A percentile compares a stretch with the other conserved stretches of the same genome.
These are phyloP conservation scores for Hygrocybe coccinea DNA, from an alignment of 768 basidiomycete species.

Conservation along the genomic window DNA sequence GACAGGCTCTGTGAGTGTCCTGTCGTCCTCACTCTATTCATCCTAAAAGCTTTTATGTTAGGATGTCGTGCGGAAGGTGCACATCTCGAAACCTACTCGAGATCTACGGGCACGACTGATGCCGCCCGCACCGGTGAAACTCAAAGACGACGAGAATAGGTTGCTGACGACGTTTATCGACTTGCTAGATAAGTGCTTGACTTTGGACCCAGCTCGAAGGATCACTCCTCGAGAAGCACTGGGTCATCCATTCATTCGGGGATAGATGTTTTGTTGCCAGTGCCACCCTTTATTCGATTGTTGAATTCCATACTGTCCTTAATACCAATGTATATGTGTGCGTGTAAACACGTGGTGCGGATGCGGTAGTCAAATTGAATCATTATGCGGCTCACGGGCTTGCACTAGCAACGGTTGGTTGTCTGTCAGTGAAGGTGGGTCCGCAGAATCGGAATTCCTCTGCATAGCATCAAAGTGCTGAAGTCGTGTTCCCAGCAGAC, in stretches of 20 bases:
- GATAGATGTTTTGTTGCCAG: background rate
- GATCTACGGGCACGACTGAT: conserved; percentile 81
- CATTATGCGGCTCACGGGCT: too few relatives aligned
- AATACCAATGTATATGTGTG: too few relatives aligned
- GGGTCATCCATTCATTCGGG: conserved; percentile 77
- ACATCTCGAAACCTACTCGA: conserved; percentile 74
- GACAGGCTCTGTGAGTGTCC: conserved; percentile 68
- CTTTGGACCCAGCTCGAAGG: conserved; percentile 79
- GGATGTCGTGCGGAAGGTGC: conserved; percentile 78
- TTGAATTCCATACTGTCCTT: background rate
- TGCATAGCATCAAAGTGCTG: background rate
- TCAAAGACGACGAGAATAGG: conserved; percentile 87
- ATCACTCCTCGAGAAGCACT: conserved; percentile 89
- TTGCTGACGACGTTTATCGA: conserved; percentile 78
- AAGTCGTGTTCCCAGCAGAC: too few relatives aligned
- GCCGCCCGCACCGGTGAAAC: conserved; percentile 69
- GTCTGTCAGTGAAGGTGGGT: too few relatives aligned
- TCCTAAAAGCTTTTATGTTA: conserved; percentile 30
- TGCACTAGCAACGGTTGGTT: too few relatives aligned
- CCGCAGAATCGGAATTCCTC: too few relatives aligned
- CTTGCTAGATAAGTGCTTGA: conserved; percentile 84
- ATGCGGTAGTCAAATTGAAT: too few relatives aligned
- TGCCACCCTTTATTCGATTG: background rate
- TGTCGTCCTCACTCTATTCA: conserved; percentile 5
- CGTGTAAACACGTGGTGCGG: too few relatives aligned